phyloP scores from a whole-genome alignment of 169 alveolate species.

The Plasmodium vinckei region DNA sequence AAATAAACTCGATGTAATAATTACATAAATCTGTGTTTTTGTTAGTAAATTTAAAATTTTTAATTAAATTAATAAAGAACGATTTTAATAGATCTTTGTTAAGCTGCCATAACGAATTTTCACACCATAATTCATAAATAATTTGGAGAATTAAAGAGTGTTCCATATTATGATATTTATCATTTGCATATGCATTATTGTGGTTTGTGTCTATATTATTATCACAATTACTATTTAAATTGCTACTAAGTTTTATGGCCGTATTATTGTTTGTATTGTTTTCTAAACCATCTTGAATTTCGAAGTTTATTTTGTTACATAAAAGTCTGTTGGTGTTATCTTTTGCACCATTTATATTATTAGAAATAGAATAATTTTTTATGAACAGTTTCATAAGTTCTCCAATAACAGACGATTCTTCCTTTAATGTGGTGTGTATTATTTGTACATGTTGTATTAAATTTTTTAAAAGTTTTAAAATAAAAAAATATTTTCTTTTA shows the following conservation, averaged over 20 bases:
- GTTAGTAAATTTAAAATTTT: slow-evolving; percentile 57
- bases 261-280: neutral
- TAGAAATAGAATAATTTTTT: slow-evolving; percentile 13
- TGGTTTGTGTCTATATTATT: neutral
- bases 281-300: neutral
- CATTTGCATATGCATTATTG: neutral
- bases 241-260: neutral
- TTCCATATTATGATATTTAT: slow-evolving; percentile 12
- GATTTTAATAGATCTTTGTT: slow-evolving; percentile 44
- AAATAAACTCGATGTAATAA: slow-evolving; percentile 56
- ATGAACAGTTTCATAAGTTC: slow-evolving; percentile 50
- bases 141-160: slow-evolving; percentile 46
- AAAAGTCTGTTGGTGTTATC: neutral
- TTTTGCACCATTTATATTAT: neutral
- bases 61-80: slow-evolving; percentile 42
- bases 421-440: slow-evolving; percentile 50
- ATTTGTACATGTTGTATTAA: slow-evolving; percentile 46
- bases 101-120: slow-evolving; percentile 73
- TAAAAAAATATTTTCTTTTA: slow-evolving; percentile 42
- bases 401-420: slow-evolving; percentile 58
- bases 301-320: neutral
- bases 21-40: slow-evolving; percentile 55
- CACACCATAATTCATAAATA: slow-evolving; percentile 53
- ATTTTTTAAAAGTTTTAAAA: slow-evolving; percentile 51
- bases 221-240: neutral